These are phyloP conservation scores for Wickerhamiella allomyrinae DNA, from an alignment of 805 yeast genomes.

Conservation along the genomic window DNA sequence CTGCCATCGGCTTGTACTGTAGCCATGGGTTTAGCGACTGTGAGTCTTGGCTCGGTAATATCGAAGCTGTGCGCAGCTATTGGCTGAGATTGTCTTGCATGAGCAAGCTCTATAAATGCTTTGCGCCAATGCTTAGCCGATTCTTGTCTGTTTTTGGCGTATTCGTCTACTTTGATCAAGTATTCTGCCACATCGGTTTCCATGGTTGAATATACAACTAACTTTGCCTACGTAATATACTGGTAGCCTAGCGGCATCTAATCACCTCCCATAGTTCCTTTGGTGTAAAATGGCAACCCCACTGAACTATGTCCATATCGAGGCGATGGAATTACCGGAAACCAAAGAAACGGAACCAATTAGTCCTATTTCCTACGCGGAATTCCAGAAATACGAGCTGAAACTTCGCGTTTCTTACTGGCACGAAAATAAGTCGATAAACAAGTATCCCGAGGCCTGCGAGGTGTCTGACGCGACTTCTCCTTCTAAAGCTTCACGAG, in stretches of 20 bases:
- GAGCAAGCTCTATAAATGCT: slow-evolving; percentile 11
- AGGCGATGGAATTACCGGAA: no score
- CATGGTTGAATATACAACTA: background rate
- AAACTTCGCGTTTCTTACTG: background rate
- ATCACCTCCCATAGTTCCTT: no score
- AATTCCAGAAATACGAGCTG: background rate
- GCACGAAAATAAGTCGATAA: background rate
- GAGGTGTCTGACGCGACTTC: no score
- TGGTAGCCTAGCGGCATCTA: no score
- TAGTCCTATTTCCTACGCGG: background rate
- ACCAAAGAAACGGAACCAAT: no score
- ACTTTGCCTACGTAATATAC: background rate
- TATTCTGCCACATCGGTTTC: slow-evolving; percentile 11
- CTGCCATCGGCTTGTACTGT: no score
- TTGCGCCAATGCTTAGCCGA: slow-evolving; percentile 10
- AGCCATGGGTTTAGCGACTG: no score
- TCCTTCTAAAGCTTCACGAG: no score
- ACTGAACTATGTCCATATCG: no score
- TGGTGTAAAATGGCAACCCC: no score
- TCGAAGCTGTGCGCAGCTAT: slow-evolving; percentile 5
- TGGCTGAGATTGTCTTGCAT: slow-evolving; percentile 6
- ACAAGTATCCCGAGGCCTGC: no score
- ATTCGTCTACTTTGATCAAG: slow-evolving; percentile 8
- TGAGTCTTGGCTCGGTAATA: no score
- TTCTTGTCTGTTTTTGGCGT: slow-evolving; percentile 5